Conservation (phyloP, 306 rosid species). For the Prunus armeniaca region DNA sequence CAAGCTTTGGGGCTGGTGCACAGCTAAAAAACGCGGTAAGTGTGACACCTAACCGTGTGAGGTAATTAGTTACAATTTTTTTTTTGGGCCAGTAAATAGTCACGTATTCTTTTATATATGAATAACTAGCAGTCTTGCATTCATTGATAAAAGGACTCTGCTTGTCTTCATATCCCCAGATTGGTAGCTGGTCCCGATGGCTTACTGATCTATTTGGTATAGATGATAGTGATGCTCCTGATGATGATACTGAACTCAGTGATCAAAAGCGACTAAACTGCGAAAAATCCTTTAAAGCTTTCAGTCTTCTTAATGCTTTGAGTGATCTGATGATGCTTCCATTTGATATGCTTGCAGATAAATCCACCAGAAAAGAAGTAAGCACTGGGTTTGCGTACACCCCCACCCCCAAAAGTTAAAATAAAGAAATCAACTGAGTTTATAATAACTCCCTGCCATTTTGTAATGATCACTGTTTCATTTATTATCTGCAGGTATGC, state of each 20-base stretch:
- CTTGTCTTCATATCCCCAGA: constrained; percentile 37
- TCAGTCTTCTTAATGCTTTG: constrained; percentile 68
- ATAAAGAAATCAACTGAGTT: background rate
- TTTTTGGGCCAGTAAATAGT: background rate
- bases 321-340: constrained; percentile 97
- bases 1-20: constrained; percentile 86
- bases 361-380: constrained; percentile 70
- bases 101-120: background rate
- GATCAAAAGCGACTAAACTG: constrained; percentile 30
- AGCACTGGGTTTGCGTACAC: constrained; percentile 3
- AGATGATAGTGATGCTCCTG: constrained; percentile 60
- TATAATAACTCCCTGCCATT: background rate
- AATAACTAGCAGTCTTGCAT: constrained; percentile 13
- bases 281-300: constrained; percentile 63
- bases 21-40: constrained; percentile 93
- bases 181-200: constrained; percentile 92
- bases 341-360: constrained; percentile 67
- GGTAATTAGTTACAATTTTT: background rate
- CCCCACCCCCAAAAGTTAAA: background rate
- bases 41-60: background rate
- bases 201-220: constrained; percentile 76
- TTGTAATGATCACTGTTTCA: background rate
- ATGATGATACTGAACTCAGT: constrained; percentile 37
- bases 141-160: constrained; percentile 20
- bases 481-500: constrained; percentile 54